Base-by-base conservation (phyloP, 176 grass and related monocot genomes). In the Aegilops speltoides region DNA sequence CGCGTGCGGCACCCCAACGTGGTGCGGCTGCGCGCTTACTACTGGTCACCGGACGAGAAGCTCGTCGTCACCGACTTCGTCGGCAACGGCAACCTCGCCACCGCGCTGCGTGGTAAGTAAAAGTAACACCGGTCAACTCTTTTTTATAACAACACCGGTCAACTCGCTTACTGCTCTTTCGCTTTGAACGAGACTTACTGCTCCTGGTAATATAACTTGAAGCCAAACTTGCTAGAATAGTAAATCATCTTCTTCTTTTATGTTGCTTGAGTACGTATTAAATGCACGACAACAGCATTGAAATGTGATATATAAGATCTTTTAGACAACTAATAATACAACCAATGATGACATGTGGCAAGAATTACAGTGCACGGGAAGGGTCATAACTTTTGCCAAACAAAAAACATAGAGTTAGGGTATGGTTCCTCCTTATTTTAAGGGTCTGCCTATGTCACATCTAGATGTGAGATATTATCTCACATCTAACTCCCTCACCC, bases 31-130 rank as follows among this genome's bases (percentile, higher is more conserved):
- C 86, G 97, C 41, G 97, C 97, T 4, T 99, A 87, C 89, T 99
- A 99, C 92, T 99, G 94, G 94, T 93, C 97, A 26, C 60, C 76
- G 1, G 97, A 99, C 78, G 97, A 99, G 90, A 96, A 96, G 83
- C 89, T 99, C 46, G 86, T 99, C 92, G 95, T 99, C 87, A 93
- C 97, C 36, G 97, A 99, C 91, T 99, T 99, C 90, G 86, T 99
- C 87, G 79, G 85, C 92, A 93, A 96, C 79, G 97, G 97, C 82
- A 99, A 96, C 82, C 97, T 96, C 87, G 92, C 90, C 84, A 78
- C 87, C 19, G 90, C 89, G 2, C 87, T 99, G 52, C 92, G 94
- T 13, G 97, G 92, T 97, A 69, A 86, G 79, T 67, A 5, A 6
- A 11, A 45, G 24, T 15, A 4, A 28, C 50, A 17, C 50, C 16